Evolutionary conservation across 257 asterid genomes (phyloP).

Genomic region (Jasminum sambac): DNA sequence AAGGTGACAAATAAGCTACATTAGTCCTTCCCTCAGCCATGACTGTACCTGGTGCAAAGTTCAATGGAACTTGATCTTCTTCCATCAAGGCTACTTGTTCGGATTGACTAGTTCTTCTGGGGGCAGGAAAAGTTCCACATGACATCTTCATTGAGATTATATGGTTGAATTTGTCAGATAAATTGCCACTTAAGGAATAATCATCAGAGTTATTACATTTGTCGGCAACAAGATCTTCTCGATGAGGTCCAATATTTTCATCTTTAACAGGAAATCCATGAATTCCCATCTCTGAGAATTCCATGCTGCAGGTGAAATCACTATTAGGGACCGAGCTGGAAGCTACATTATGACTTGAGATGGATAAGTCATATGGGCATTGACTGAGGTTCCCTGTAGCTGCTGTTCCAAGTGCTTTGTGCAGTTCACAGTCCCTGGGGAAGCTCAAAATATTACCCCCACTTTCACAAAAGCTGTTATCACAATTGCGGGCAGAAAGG

Average conservation of each 20-base stretch:
- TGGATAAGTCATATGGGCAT: constrained; percentile 20
- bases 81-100: constrained; percentile 30
- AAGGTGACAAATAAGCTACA: constrained; percentile 25
- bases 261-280: constrained; percentile 33
- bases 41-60: constrained; percentile 39
- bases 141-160: constrained; percentile 35
- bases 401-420: constrained; percentile 44
- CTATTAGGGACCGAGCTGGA: constrained; percentile 27
- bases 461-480: constrained; percentile 24
- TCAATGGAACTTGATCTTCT: constrained; percentile 36
- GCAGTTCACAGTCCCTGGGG: constrained; percentile 48
- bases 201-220: constrained; percentile 36
- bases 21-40: constrained; percentile 27
- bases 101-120: constrained; percentile 31
- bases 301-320: constrained; percentile 24
- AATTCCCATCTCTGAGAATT: constrained; percentile 35
- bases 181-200: constrained; percentile 35
- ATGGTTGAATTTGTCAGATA: constrained; percentile 33
- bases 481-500: constrained; percentile 26
- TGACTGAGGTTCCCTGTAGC: constrained; percentile 24
- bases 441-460: constrained; percentile 37
- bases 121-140: constrained; percentile 28
- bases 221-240: constrained; percentile 46
- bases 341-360: constrained; percentile 32
- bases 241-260: constrained; percentile 37